Percentiles rank a stretch among this genome's conserved stretches.
Evolutionary conservation across 345 rosid genomes (phyloP).

Genomic region (Rhodamnia rubescens): DNA sequence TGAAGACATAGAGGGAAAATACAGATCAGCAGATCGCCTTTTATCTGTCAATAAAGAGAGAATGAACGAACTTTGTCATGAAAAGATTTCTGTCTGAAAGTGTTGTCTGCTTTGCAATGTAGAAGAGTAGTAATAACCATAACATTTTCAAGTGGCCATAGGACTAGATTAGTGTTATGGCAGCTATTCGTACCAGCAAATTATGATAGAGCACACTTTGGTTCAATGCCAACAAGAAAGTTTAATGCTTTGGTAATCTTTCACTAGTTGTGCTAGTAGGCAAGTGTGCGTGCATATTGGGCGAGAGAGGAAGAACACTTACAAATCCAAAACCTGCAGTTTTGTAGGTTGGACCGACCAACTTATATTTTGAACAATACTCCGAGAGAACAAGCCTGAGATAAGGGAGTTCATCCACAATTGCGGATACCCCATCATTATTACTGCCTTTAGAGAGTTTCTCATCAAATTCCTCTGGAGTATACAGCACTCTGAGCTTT

Average conservation of each 20-base stretch:
- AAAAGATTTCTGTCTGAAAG: neutral
- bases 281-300: neutral
- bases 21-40: neutral
- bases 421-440: conserved; percentile 21
- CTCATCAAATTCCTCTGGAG: neutral
- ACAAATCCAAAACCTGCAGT: conserved; percentile 32
- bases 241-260: neutral
- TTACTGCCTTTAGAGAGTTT: conserved; percentile 8
- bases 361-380: conserved; percentile 9
- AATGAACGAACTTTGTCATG: neutral
- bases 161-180: neutral
- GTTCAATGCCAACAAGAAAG: neutral
- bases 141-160: neutral
- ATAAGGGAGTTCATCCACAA: conserved; percentile 20
- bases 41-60: neutral
- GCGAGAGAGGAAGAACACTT: neutral
- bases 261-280: neutral
- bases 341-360: conserved; percentile 5
- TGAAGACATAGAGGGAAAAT: neutral
- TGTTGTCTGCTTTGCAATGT: neutral
- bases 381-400: conserved; percentile 8
- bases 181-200: neutral
- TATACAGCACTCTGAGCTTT: neutral
- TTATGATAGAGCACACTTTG: neutral
- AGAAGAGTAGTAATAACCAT: neutral